These are phyloP conservation scores for Tricholoma terreum DNA, from an alignment of 768 basidiomycete species.

Conservation along the genomic window DNA sequence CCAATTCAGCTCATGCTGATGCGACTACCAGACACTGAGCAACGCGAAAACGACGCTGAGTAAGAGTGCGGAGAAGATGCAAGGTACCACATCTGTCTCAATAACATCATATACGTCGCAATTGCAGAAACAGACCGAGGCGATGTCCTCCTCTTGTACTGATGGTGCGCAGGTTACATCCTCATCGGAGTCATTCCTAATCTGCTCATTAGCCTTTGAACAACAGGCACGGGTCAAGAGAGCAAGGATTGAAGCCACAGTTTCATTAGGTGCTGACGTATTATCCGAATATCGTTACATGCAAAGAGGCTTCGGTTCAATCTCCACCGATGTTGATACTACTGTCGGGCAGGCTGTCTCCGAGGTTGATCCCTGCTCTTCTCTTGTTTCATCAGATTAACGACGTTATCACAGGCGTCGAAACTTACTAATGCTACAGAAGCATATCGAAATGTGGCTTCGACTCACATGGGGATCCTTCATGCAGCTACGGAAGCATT, in stretches of 20 bases:
- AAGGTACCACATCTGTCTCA: constrained; percentile 42
- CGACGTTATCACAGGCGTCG: constrained; percentile 33
- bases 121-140: constrained; percentile 46
- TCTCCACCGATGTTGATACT: constrained; percentile 37
- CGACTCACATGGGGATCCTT: constrained; percentile 44
- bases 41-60: constrained; percentile 39
- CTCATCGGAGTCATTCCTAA: background rate
- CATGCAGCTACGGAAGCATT: constrained; percentile 50
- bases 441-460: constrained; percentile 41
- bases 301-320: constrained; percentile 48
- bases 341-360: constrained; percentile 36
- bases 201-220: constrained; percentile 50
- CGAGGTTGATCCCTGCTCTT: constrained; percentile 38
- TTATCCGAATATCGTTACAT: constrained; percentile 51
- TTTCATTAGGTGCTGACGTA: constrained; percentile 44
- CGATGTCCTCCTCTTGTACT: constrained; percentile 40
- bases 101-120: constrained; percentile 49
- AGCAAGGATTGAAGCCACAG: constrained; percentile 60
- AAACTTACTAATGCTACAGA: constrained; percentile 39
- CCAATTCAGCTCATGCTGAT: constrained; percentile 1
- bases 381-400: background rate
- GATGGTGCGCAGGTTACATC: constrained; percentile 35
- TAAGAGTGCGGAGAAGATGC: constrained; percentile 42
- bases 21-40: constrained; percentile 36
- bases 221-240: constrained; percentile 61